phyloP scores from a whole-genome alignment of 495 filamentous ascomycete species.

The Talaromyces liani region DNA sequence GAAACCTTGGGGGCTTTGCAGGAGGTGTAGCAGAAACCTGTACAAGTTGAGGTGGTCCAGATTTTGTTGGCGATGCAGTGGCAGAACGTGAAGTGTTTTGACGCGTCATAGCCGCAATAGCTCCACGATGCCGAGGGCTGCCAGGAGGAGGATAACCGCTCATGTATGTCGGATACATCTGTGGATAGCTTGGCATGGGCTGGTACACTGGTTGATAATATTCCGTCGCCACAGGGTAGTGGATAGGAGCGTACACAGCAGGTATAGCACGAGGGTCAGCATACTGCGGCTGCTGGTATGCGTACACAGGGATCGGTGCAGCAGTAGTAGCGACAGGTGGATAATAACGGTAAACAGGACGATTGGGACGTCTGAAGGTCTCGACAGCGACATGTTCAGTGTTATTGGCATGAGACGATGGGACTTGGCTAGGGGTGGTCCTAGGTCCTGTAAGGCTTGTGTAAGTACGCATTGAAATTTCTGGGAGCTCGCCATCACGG shows the following conservation, averaged over 20 bases:
- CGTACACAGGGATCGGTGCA: not conserved
- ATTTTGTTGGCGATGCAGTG: not conserved
- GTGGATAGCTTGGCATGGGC: not conserved
- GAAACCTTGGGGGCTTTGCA: not conserved
- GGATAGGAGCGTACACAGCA: not conserved
- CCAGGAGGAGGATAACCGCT: not conserved
- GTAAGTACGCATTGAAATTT: conserved; percentile 12
- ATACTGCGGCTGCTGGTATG: not conserved
- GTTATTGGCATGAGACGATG: not conserved
- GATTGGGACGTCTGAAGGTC: conserved; percentile 1
- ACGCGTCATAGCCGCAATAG: not conserved
- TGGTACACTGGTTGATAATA: conserved; percentile 8
- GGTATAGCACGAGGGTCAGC: not conserved
- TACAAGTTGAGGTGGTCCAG: not conserved
- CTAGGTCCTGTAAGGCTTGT: conserved; percentile 14
- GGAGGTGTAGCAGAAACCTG: not conserved
- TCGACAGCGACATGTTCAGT: not conserved
- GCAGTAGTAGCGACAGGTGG: not conserved
- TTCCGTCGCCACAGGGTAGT: not conserved
- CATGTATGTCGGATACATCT: not conserved
- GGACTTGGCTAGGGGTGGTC: conserved; percentile 6
- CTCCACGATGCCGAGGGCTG: not conserved
- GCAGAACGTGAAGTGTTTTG: not conserved
- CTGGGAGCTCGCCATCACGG: conserved; percentile 13
- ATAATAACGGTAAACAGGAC: conserved; percentile 8